Conservation (phyloP, 768 basidiomycete species). For the Podaxis sp. region DNA sequence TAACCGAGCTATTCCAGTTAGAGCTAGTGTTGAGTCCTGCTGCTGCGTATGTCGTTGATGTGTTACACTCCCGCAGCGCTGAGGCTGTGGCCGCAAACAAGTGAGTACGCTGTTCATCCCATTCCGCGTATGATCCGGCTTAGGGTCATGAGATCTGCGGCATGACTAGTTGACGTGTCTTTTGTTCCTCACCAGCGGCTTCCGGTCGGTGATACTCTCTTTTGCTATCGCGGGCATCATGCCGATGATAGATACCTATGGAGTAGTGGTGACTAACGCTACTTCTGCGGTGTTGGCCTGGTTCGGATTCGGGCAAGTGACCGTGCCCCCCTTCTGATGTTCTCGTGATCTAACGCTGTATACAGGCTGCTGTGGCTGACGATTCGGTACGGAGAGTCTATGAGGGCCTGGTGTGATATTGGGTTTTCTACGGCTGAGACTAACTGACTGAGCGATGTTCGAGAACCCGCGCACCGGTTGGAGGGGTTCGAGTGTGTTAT, state of each 20-base stretch:
- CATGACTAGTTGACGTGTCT: not conserved
- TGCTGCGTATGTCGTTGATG: conserved; percentile 51
- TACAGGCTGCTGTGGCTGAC: conserved; percentile 43
- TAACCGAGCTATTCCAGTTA: conserved; percentile 32
- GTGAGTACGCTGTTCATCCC: conserved; percentile 32
- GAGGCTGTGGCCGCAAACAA: conserved; percentile 49
- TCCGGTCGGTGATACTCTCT: conserved; percentile 32
- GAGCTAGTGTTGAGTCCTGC: conserved; percentile 49
- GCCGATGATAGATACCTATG: conserved; percentile 42
- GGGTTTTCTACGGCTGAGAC: conserved; percentile 47
- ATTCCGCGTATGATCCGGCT: not conserved
- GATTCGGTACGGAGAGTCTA: conserved; percentile 42
- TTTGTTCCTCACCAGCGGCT: conserved; percentile 19
- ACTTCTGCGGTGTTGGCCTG: conserved; percentile 35
- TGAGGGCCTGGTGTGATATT: conserved; percentile 53
- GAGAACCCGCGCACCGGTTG: not conserved
- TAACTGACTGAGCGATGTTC: conserved; percentile 26
- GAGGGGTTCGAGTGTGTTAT: not conserved
- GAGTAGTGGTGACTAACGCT: conserved; percentile 41
- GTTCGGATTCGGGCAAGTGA: conserved; percentile 42
- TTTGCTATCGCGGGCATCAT: conserved; percentile 33
- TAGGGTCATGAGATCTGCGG: not conserved
- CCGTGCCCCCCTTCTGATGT: conserved; percentile 5
- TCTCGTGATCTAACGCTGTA: not conserved
- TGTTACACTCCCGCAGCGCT: conserved; percentile 52